Evolutionary conservation across 257 asterid species (phyloP), one percentile per base, ranked within the genome.

Genomic region (Fraxinus excelsior): DNA sequence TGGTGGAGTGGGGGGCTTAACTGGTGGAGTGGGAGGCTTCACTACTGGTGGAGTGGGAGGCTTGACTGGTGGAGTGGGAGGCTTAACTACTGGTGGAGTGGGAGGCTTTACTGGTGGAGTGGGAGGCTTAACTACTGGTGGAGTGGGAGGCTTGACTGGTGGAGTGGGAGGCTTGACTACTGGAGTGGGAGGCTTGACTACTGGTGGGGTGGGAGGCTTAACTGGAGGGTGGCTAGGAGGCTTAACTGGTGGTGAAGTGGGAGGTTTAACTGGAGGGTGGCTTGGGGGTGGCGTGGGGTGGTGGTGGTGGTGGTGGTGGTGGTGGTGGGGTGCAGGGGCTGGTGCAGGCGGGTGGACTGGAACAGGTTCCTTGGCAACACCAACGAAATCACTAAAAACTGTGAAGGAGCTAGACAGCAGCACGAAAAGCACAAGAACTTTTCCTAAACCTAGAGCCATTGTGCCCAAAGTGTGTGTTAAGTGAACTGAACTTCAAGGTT

Each of bases 361-460:
- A 28, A 23, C 0, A 38, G 75, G 31, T 64, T 19, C 53, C 49
- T 76, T 1, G 67, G 68, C 40, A 26, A 72, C 16, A 25, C 70
- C 28, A 21, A 2, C 23, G 34, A 72, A 71, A 40, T 71, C 56
- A 18, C 58, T 75, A 12, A 49, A 25, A n/a, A 67, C 83, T 7
- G 75, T 18, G 77, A 68, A 4, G 73, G 81, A 60, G 83, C 72
- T 10, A 58, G 62, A 53, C 11, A 88, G 81, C 9, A 88, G 86
- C 28, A 83, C 34, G 16, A 76, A 8, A 3, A 86, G 78, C n/a
- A 80, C 4, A 6, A 82, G 40, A n/a, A 76, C 31, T 38, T 62
- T 72, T 34, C 81, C 51, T 29, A 70, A 18, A 49, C 72, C 19
- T 4, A 60, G 32, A 70, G 88, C 79, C 90, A 87, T 89, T 1